Base-by-base conservation (phyloP, 2,329 filamentous ascomycete genomes). In the Botrytis fragariae region DNA sequence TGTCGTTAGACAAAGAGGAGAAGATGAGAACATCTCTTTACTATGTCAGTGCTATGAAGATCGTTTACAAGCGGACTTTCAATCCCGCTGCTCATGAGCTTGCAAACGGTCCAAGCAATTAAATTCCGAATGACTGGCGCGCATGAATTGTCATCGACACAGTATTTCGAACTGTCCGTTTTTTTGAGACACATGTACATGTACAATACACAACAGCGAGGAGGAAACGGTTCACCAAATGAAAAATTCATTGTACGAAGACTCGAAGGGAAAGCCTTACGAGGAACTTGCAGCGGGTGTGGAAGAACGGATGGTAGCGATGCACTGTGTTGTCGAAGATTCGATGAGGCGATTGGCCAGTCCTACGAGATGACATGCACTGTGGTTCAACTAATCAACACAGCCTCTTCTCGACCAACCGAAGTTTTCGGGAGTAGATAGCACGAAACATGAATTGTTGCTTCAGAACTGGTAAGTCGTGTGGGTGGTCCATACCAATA, bases 261-360 rank as follows among this genome's bases (percentile, higher is more conserved):
- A 54, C 45, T 9, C 25, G 45, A 54, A 39, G 54, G 45, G 45
- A 54, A 39, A 67, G 64, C 64, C 64, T 68, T 68, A 57, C 64
- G 35, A n/a, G 35, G 25, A n/a, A 57, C 1, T 29, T 16, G 8
- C 45, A 22, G 35, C 35, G 35, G 35, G 64, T 20, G 22, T 54
- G 64, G 16, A 39, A 39, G 22, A 68, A 54, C 35, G 48, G 64
- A 68, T 57, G 35, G 48, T 57, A 57, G 57, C 64, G 64, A 51
- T 39, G 35, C 48, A 54, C 63, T 37, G 48, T 29, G 25, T 8
- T 54, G 64, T 35, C 45, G 64, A 42, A 54, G 48, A 42, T 29
- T 35, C 22, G 10, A 57, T 16, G 3, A 54, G 35, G 9, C 25
- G 22, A 68, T 57, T 68, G 64, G 64, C 37, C 25, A 32, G 29